Evolutionary conservation across 2,329 filamentous ascomycete genomes (phyloP).

Genomic region (Ophiosphaerella narmari): DNA sequence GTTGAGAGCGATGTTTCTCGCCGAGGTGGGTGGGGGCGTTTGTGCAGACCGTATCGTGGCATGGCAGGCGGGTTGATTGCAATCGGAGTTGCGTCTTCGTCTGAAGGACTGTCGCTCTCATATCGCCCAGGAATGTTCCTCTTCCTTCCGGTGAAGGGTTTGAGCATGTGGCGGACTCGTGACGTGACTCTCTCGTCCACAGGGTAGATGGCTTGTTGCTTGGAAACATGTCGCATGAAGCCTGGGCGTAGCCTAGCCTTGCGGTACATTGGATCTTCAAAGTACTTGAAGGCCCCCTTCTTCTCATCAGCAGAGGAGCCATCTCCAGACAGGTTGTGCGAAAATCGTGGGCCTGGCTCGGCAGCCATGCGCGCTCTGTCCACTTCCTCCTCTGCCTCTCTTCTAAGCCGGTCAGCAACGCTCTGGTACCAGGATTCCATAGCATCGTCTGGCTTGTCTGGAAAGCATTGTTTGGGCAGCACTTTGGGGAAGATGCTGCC

Average conservation of each 20-base stretch:
- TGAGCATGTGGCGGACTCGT: conserved; percentile 42
- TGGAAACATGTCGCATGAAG: conserved; percentile 48
- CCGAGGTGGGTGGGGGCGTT: conserved; percentile 37
- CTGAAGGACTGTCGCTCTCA: conserved; percentile 34
- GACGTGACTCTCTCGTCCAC: conserved; percentile 37
- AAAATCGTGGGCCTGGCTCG: conserved; percentile 32
- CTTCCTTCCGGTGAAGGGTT: conserved; percentile 35
- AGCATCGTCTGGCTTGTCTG: conserved; percentile 72
- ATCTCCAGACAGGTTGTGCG: conserved; percentile 43
- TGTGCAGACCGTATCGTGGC: conserved; percentile 30
- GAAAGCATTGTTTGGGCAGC: conserved; percentile 71
- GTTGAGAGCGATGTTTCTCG: conserved; percentile 42
- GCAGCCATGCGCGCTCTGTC: conserved; percentile 24
- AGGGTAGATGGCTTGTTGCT: conserved; percentile 28
- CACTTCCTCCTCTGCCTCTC: conserved; percentile 58
- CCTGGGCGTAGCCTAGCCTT: conserved; percentile 51
- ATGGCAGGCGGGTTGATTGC: conserved; percentile 25
- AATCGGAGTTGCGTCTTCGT: conserved; percentile 37
- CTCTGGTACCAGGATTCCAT: conserved; percentile 85
- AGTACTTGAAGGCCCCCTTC: conserved; percentile 53
- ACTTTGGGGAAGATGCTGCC: conserved; percentile 62
- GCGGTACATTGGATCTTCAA: conserved; percentile 55
- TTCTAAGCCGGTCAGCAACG: conserved; percentile 71
- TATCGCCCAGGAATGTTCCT: conserved; percentile 33
- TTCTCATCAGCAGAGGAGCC: conserved; percentile 48